phyloP scores from a whole-genome alignment of 441 rosid genomes.

The Jatropha multifida region DNA sequence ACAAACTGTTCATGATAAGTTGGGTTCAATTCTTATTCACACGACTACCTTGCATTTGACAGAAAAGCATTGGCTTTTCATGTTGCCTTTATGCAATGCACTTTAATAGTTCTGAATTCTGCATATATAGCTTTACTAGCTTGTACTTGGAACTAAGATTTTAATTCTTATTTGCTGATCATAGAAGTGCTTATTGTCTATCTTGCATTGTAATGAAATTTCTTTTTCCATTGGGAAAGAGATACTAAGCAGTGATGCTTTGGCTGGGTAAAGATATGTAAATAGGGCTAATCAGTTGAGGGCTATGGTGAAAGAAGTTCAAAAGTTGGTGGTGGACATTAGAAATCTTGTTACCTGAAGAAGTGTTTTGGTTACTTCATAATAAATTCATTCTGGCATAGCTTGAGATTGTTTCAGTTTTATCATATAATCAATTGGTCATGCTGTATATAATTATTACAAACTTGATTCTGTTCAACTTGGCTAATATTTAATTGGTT shows the following conservation, averaged over 20 bases:
- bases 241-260: background rate
- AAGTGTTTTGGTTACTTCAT: background rate
- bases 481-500: conserved; percentile 1
- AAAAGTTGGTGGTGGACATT: background rate
- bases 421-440: background rate
- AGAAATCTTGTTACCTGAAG: background rate
- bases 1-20: background rate
- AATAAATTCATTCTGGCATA: background rate
- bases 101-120: no score
- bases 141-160: no score
- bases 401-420: background rate
- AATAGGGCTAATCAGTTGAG: background rate
- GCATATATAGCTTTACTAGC: no score
- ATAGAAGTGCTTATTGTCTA: background rate
- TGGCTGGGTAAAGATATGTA: no score
- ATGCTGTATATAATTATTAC: background rate
- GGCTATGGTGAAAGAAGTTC: background rate
- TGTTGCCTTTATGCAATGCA: background rate
- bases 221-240: background rate
- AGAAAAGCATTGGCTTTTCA: background rate
- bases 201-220: background rate
- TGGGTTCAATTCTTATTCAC: background rate
- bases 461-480: background rate
- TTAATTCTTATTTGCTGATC: background rate
- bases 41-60: background rate